Evolutionary conservation across 2,329 filamentous ascomycete genomes (phyloP).

Genomic region (Keithomyces neogunnii): DNA sequence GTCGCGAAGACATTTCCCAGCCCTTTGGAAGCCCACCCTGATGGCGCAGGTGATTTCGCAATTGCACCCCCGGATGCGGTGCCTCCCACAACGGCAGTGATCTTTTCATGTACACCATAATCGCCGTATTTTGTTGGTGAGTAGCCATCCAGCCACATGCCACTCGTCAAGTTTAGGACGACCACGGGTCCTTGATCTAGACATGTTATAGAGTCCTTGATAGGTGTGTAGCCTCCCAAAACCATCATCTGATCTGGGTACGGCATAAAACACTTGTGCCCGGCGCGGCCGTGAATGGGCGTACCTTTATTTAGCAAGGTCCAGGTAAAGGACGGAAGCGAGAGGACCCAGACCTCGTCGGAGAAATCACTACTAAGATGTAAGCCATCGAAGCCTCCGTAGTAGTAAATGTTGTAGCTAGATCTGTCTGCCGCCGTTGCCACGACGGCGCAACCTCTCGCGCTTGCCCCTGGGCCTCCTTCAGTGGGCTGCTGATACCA

Average conservation of each 20-base stretch:
- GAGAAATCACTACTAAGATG: conserved; percentile 28
- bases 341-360: conserved; percentile 74
- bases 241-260: conserved; percentile 77
- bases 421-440: conserved; percentile 62
- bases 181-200: conserved; percentile 45
- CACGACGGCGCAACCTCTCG: conserved; percentile 66
- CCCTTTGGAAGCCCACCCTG: conserved; percentile 41
- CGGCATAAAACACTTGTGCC: conserved; percentile 65
- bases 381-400: conserved; percentile 62
- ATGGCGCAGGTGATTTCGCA: conserved; percentile 51
- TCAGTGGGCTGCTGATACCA: conserved; percentile 65
- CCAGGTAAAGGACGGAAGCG: conserved; percentile 75
- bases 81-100: conserved; percentile 62
- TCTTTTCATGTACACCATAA: conserved; percentile 61
- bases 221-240: conserved; percentile 55
- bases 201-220: conserved; percentile 28
- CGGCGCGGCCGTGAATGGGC: conserved; percentile 50
- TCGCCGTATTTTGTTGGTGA: conserved; percentile 51
- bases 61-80: conserved; percentile 60
- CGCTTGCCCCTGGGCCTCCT: conserved; percentile 47
- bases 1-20: conserved; percentile 46
- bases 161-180: conserved; percentile 65
- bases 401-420: conserved; percentile 79
- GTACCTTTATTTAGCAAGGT: conserved; percentile 43
- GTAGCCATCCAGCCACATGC: conserved; percentile 63